Conservation (phyloP, 306 rosid genomes). For the Canavalia ensiformis region DNA sequence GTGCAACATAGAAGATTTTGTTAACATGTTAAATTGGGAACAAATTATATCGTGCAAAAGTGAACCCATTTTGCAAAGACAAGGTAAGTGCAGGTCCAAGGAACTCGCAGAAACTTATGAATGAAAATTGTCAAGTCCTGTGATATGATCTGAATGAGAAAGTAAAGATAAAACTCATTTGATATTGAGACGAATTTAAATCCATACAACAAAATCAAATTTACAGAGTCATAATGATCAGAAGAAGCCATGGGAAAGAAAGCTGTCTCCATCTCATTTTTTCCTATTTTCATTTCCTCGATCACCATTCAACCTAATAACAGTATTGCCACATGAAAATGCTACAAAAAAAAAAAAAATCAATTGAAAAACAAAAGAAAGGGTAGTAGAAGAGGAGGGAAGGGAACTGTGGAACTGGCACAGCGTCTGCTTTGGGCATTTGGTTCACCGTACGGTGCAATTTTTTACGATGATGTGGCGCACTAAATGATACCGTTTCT, state of each 20-base stretch:
- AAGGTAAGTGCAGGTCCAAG: conserved; percentile 18
- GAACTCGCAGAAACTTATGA: conserved; percentile 22
- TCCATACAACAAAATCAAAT: conserved; percentile 62
- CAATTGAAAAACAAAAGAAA: conserved; percentile 34
- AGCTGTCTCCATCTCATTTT: conserved; percentile 50
- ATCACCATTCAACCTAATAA: conserved; percentile 60
- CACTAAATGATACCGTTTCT: too few relatives aligned
- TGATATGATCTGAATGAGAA: conserved; percentile 5
- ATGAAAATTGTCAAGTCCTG: not conserved
- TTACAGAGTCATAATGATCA: conserved; percentile 67
- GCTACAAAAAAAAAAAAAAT: conserved; percentile 29
- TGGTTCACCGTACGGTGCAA: too few relatives aligned
- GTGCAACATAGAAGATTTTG: conserved; percentile 35
- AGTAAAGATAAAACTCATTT: conserved; percentile 50
- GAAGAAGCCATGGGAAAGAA: conserved; percentile 47
- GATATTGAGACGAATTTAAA: conserved; percentile 51
- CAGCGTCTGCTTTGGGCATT: too few relatives aligned
- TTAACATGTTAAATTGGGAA: not conserved
- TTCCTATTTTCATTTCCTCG: conserved; percentile 51
- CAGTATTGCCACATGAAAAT: conserved; percentile 44
- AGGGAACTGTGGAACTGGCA: conserved; percentile 48
- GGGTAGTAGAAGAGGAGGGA: too few relatives aligned
- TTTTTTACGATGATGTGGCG: too few relatives aligned
- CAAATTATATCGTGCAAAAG: conserved; percentile 16
- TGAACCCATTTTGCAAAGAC: conserved; percentile 29